Conservation (phyloP, 345 rosid genomes). For the Salix koriyanagi region DNA sequence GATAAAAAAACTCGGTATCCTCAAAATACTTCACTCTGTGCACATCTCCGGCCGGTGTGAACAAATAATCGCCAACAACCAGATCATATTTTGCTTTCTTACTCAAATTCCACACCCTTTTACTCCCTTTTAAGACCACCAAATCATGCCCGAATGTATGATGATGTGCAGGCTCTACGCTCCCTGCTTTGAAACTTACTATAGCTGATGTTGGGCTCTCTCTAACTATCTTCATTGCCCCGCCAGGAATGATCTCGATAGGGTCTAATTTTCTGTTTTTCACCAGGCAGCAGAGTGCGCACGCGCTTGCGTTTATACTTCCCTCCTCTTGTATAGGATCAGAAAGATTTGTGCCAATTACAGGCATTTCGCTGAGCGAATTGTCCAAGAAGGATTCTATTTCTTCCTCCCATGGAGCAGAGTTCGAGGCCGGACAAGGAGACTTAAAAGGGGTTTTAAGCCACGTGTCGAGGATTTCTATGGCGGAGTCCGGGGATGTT, state of each 20-base stretch:
- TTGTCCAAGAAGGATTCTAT: slow-evolving; percentile 47
- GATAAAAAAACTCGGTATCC: slow-evolving; percentile 83
- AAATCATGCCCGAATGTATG: slow-evolving; percentile 85
- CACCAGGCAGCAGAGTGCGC: slow-evolving; percentile 57
- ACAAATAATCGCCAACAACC: slow-evolving; percentile 64
- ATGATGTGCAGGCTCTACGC: slow-evolving; percentile 92
- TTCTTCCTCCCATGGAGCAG: slow-evolving; percentile 57
- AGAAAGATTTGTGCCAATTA: slow-evolving; percentile 36
- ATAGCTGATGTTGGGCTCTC: slow-evolving; percentile 83
- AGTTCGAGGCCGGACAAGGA: slow-evolving; percentile 66
- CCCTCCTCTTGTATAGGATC: neutral
- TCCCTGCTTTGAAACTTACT: slow-evolving; percentile 71
- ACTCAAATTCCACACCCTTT: slow-evolving; percentile 77
- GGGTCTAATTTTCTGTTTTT: slow-evolving; percentile 58
- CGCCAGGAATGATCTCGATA: slow-evolving; percentile 72
- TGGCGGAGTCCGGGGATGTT: slow-evolving; percentile 52
- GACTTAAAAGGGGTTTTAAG: slow-evolving; percentile 68
- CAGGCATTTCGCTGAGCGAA: slow-evolving; percentile 47
- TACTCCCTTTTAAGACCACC: slow-evolving; percentile 66
- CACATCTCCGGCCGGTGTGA: slow-evolving; percentile 77
- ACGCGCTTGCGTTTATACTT: slow-evolving; percentile 10
- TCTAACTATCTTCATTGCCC: slow-evolving; percentile 82
- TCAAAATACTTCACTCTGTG: slow-evolving; percentile 82
- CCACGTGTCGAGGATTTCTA: slow-evolving; percentile 65
- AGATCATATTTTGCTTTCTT: slow-evolving; percentile 64